Evolutionary conservation across 2,329 filamentous ascomycete species (phyloP).

Genomic region (Alternaria viburni): DNA sequence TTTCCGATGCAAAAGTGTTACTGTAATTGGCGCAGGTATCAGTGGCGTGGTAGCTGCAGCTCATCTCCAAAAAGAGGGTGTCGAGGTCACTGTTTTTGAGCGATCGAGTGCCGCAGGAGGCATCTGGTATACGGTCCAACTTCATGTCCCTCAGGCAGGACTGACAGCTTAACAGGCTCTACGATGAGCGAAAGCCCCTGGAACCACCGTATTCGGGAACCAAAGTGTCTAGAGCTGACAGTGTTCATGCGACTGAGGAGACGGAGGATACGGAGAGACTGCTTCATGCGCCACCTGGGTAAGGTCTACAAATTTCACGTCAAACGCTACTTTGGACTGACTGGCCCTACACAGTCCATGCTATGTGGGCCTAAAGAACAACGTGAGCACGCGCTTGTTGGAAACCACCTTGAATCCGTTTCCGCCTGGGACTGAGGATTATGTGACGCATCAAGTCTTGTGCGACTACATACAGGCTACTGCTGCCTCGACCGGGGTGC

Average conservation of each 20-base stretch:
- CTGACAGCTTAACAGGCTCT: conserved; percentile 47
- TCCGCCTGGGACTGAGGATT: conserved; percentile 65
- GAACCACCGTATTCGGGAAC: conserved; percentile 57
- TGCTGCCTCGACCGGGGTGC: conserved; percentile 57
- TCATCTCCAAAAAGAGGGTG: conserved; percentile 41
- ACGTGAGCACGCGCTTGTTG: conserved; percentile 60
- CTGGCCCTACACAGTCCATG: conserved; percentile 53
- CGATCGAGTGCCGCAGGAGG: conserved; percentile 60
- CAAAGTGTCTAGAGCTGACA: conserved; percentile 23
- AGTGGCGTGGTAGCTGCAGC: conserved; percentile 46
- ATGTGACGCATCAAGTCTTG: conserved; percentile 63
- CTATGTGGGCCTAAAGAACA: conserved; percentile 61
- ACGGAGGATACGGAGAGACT: conserved; percentile 25
- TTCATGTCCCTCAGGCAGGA: neutral
- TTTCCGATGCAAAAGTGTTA: conserved; percentile 28
- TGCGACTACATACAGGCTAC: conserved; percentile 68
- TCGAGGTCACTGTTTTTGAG: conserved; percentile 62
- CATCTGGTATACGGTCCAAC: conserved; percentile 55
- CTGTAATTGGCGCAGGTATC: conserved; percentile 47
- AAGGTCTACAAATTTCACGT: neutral
- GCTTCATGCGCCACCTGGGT: conserved; percentile 60
- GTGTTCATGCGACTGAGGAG: conserved; percentile 18
- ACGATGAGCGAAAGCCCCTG: conserved; percentile 56
- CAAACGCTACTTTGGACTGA: conserved; percentile 2
- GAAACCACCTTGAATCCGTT: conserved; percentile 60